Conservation (phyloP, 129 eudicot genomes). For the Scalesia atractyloides region DNA sequence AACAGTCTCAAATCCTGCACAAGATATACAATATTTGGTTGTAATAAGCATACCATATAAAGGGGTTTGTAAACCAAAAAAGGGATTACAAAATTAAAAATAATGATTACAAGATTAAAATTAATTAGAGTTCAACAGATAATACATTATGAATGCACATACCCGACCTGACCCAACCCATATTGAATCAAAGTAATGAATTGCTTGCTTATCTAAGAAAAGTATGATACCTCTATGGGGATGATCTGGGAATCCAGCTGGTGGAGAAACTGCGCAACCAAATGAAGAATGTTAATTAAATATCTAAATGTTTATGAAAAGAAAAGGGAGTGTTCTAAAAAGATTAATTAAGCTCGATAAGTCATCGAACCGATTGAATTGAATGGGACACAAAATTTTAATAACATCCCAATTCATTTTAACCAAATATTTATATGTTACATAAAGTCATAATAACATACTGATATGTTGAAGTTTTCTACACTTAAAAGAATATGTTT, state of each 20-base stretch:
- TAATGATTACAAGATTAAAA: not conserved
- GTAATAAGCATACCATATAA: conserved; percentile 2
- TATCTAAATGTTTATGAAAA: not conserved
- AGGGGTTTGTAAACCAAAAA: not conserved
- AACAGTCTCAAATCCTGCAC: conserved; percentile 88
- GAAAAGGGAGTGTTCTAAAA: no score
- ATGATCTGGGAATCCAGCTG: conserved; percentile 98
- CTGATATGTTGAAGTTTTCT: no score
- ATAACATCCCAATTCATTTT: no score
- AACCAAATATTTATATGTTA: no score
- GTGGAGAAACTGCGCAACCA: conserved; percentile 61
- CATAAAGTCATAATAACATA: no score
- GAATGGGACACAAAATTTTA: no score
- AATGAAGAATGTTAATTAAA: not conserved
- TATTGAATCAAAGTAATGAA: not conserved
- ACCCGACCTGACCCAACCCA: not conserved
- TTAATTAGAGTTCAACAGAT: not conserved
- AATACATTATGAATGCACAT: not conserved
- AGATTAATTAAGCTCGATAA: no score
- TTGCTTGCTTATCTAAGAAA: not conserved
- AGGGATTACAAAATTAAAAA: not conserved
- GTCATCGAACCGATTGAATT: no score
- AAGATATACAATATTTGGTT: conserved; percentile 1
- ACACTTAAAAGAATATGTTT: no score
- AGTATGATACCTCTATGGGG: conserved; percentile 78